Conservation (phyloP, 495 filamentous ascomycete species). For the Trichoderma asperelloides region DNA sequence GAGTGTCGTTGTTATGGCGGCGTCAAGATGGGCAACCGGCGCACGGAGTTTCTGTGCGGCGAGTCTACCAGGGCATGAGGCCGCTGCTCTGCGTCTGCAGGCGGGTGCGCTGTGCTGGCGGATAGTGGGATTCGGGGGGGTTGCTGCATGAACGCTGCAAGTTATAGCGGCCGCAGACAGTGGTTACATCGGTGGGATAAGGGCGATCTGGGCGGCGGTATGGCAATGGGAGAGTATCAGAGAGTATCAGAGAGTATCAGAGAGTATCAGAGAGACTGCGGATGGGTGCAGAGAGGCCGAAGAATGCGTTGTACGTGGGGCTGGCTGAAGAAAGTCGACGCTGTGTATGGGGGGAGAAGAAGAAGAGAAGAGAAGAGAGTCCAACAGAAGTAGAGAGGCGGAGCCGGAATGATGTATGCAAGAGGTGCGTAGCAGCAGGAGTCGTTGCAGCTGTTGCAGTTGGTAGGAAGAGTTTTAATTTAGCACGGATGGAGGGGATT, state of each 20-base stretch:
- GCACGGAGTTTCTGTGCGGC: neutral
- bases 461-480: neutral
- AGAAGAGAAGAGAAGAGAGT: neutral
- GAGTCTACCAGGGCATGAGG: neutral
- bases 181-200: neutral
- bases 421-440: neutral
- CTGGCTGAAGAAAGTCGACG: too few relatives aligned
- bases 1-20: neutral
- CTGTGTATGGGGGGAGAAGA: neutral
- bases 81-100: neutral
- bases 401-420: neutral
- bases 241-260: neutral
- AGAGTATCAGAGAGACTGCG: too few relatives aligned
- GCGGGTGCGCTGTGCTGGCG: neutral
- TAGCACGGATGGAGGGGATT: too few relatives aligned
- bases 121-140: slow-evolving; percentile 1
- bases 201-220: neutral
- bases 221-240: neutral
- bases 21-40: neutral
- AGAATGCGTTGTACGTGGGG: too few relatives aligned
- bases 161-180: neutral
- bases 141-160: slow-evolving; percentile 7
- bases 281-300: too few relatives aligned
- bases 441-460: too few relatives aligned
- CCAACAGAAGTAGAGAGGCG: neutral